Base-by-base conservation (phyloP, 768 basidiomycete genomes). In the Rhizopogon sp. region DNA sequence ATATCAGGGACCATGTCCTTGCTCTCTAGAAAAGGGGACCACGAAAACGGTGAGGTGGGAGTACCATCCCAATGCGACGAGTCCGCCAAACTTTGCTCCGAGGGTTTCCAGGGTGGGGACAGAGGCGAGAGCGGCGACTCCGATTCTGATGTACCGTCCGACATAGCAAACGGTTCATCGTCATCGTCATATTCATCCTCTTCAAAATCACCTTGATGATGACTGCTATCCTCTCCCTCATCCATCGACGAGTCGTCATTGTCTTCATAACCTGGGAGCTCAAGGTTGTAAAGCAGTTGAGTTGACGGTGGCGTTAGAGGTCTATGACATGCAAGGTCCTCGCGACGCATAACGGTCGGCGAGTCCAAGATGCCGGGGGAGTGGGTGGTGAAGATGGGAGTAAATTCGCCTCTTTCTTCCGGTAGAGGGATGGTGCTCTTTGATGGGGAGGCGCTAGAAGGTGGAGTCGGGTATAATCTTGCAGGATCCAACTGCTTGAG, bases 241-340 rank as follows among this genome's bases (percentile, higher is more conserved):
- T 64, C 54, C 42, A 53, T 56, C 31, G 31, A 28, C 5, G 39
- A 8, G 14, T 69, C 67, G 22, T 45, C 42, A 56, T 61, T 59
- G 13, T 52, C 28, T 43, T 75, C 75, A 8, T 62, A 43, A 28
- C 71, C 71, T 7, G 79, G 77, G 33, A 79, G 56, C 43, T 61
- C 66, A 20, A 67, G 67, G 0, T 71, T 73, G 42, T 63, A 56
- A 29, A 68, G 72, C 20, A 74, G 73, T 52, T 75, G 64, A 17
- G 75, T 77, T 37, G 74, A 71, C 16, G 77, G 77, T 50, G 77
- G 78, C 17, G 76, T 75, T 55, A 72, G 66, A 2, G 70, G 76
- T 58, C 56, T 66, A 33, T 69, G 66, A 29, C 55, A 65, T 20
- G 60, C 57, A 45, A 67, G 51, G 41, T 66, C 66, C 61, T 60